Percentiles rank a stretch among this genome's conserved stretches.
Evolutionary conservation across 148 eudicot genomes (phyloP).

Genomic region (Chenopodium formosanum): DNA sequence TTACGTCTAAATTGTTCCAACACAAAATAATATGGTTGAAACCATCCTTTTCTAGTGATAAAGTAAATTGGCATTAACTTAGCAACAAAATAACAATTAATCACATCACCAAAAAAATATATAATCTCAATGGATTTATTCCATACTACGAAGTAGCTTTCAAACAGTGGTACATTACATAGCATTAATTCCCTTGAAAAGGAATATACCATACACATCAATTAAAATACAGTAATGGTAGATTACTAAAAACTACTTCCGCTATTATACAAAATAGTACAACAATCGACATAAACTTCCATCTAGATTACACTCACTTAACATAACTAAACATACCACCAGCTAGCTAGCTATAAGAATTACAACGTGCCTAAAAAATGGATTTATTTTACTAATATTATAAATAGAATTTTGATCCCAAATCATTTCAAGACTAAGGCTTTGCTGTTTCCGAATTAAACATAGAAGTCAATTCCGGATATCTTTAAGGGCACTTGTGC

Average conservation of each 20-base stretch:
- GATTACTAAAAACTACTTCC: background rate
- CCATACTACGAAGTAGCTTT: background rate
- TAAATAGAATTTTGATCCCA: background rate
- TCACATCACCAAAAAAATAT: background rate
- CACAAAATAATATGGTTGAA: no score
- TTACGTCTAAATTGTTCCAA: no score
- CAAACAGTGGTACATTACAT: background rate
- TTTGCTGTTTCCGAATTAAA: background rate
- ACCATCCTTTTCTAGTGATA: no score
- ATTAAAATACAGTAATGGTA: background rate
- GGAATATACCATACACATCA: background rate
- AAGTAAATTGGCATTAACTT: no score
- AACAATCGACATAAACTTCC: background rate
- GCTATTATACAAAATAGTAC: slow-evolving; percentile 7
- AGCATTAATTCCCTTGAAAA: background rate
- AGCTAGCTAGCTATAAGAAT: background rate
- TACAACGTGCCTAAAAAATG: background rate
- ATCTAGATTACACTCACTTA: background rate
- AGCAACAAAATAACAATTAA: no score
- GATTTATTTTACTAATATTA: background rate
- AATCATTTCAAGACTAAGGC: no score
- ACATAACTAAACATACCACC: background rate
- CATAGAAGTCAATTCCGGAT: background rate
- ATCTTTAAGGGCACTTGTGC: slow-evolving; percentile 33
- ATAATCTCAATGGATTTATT: background rate